These are phyloP conservation scores for Penicillium alfredii DNA, from an alignment of 495 filamentous ascomycete species.

Conservation along the genomic window DNA sequence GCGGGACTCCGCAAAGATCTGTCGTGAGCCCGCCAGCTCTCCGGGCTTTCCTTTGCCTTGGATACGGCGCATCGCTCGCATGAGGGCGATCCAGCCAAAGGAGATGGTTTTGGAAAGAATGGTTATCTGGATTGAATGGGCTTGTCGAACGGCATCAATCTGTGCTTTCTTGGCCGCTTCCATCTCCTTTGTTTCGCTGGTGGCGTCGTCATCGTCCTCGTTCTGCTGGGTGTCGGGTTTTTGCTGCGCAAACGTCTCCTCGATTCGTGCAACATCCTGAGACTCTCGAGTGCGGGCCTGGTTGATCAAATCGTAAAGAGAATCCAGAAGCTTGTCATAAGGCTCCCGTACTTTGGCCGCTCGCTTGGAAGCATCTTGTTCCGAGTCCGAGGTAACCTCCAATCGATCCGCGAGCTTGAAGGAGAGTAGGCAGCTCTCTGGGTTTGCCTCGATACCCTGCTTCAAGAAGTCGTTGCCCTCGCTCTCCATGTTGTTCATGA, in stretches of 20 bases:
- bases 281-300: conserved; percentile 68
- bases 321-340: conserved; percentile 75
- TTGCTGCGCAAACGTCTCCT: conserved; percentile 47
- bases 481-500: conserved; percentile 61
- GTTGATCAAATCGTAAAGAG: conserved; percentile 72
- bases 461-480: conserved; percentile 73
- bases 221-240: conserved; percentile 43
- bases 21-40: conserved; percentile 67
- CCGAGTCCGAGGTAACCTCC: conserved; percentile 62
- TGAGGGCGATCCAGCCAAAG: conserved; percentile 88
- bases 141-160: conserved; percentile 65
- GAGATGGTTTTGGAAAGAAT: conserved; percentile 74
- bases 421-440: conserved; percentile 83
- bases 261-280: conserved; percentile 62
- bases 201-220: conserved; percentile 61
- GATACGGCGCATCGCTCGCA: conserved; percentile 87
- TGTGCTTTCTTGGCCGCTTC: conserved; percentile 55
- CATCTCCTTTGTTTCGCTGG: conserved; percentile 47
- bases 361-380: conserved; percentile 62
- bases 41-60: conserved; percentile 82
- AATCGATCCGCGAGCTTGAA: conserved; percentile 84
- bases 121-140: conserved; percentile 62
- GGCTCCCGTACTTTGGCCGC: conserved; percentile 71
- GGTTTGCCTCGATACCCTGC: conserved; percentile 80
- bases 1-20: conserved; percentile 81